Evolutionary conservation across 345 rosid genomes (phyloP).

Genomic region (Conringia planisiliqua): DNA sequence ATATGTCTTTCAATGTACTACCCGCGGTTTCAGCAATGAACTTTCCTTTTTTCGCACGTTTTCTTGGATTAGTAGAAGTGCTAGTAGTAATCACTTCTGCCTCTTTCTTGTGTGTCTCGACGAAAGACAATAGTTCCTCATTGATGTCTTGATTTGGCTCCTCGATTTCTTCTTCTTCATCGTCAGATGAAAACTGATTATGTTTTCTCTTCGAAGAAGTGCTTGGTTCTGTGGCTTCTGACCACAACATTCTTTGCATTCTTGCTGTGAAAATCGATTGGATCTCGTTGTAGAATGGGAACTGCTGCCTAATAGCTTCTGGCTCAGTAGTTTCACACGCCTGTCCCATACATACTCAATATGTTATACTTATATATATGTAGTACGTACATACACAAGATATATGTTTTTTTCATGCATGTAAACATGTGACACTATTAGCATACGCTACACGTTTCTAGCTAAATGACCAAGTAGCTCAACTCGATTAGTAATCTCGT

Average conservation of each 20-base stretch:
- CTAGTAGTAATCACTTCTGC: conserved; percentile 13
- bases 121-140: conserved; percentile 26
- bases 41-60: conserved; percentile 54
- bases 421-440: not conserved
- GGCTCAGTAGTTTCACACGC: conserved; percentile 80
- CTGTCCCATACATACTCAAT: conserved; percentile 33
- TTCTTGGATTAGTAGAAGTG: conserved; percentile 23
- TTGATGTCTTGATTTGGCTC: conserved; percentile 29
- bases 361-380: not conserved
- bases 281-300: conserved; percentile 74
- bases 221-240: conserved; percentile 49
- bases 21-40: conserved; percentile 23
- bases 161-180: conserved; percentile 43
- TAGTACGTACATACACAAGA: not conserved
- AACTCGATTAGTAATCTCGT: not conserved
- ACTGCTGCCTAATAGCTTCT: conserved; percentile 71
- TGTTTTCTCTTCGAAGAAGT: conserved; percentile 60
- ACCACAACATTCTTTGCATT: conserved; percentile 79
- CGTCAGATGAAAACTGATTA: conserved; percentile 61
- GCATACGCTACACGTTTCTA: not conserved
- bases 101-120: conserved; percentile 31
- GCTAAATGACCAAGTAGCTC: not conserved
- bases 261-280: conserved; percentile 63
- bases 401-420: not conserved
- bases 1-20: conserved; percentile 43